These are phyloP conservation scores for Actinidia arguta DNA, from an alignment of 179 eudicot species.

Conservation along the genomic window DNA sequence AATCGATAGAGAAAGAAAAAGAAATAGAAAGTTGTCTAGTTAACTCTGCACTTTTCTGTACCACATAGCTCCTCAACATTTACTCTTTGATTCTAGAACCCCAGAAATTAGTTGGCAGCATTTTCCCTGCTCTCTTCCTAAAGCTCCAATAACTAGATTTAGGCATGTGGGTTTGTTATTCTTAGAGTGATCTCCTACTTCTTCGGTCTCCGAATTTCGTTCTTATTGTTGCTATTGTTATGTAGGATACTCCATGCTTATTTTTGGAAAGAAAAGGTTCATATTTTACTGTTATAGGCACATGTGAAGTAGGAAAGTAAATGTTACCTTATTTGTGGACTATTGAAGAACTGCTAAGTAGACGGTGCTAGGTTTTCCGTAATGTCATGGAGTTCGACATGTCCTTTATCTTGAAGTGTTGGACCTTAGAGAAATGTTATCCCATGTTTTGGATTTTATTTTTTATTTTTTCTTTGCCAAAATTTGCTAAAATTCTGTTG, in stretches of 20 bases:
- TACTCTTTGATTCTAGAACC: not conserved
- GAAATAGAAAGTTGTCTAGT: not conserved
- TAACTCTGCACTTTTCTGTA: not conserved
- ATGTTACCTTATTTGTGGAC: not conserved
- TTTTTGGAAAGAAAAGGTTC: no score
- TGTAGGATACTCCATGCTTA: no score
- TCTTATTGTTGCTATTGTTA: no score
- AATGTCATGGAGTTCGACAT: not conserved
- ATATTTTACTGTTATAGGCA: no score
- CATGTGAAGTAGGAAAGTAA: constrained; percentile 1
- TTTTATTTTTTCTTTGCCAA: not conserved
- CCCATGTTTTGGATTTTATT: not conserved
- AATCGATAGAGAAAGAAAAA: not conserved
- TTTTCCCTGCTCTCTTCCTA: not conserved
- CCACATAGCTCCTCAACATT: not conserved
- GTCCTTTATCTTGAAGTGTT: not conserved
- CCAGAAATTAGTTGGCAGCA: not conserved
- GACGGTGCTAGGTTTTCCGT: not conserved
- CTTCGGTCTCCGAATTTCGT: no score
- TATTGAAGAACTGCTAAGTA: not conserved
- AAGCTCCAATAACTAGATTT: not conserved
- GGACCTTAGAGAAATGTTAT: constrained; percentile 2
- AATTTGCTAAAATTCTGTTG: not conserved
- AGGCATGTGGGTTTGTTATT: no score
- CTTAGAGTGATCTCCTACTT: no score